Percentiles rank a stretch among this genome's conserved stretches.
Conservation (phyloP, 2,329 filamentous ascomycete species). For the Diaporthe humulicola region DNA sequence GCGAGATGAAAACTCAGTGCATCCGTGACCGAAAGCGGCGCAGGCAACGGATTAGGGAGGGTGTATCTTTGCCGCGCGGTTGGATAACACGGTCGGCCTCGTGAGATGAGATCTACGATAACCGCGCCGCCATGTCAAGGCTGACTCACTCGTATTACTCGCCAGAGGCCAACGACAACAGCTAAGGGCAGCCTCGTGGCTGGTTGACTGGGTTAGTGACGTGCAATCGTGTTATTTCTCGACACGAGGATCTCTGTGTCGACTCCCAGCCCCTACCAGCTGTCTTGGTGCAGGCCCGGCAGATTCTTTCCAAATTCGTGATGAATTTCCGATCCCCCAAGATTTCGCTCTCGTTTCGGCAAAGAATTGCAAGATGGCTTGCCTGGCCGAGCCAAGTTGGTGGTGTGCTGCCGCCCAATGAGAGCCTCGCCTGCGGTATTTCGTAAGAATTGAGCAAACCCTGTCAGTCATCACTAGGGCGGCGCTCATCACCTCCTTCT, state of each 20-base stretch:
- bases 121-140: slow-evolving; percentile 27
- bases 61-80: slow-evolving; percentile 30
- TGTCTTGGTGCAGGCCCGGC: neutral
- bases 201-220: neutral
- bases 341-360: slow-evolving; percentile 11
- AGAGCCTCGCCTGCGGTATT: slow-evolving; percentile 7
- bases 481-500: slow-evolving; percentile 9
- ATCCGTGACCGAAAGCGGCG: slow-evolving; percentile 28
- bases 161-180: neutral
- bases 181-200: slow-evolving; percentile 19
- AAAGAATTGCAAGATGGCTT: slow-evolving; percentile 21
- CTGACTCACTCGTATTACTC: slow-evolving; percentile 28
- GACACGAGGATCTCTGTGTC: slow-evolving; percentile 9
- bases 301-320: slow-evolving; percentile 15
- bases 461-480: slow-evolving; percentile 16
- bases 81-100: slow-evolving; percentile 4
- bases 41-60: neutral
- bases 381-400: slow-evolving; percentile 10
- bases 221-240: neutral
- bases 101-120: slow-evolving; percentile 23
- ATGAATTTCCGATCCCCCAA: slow-evolving; percentile 14
- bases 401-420: slow-evolving; percentile 29
- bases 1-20: slow-evolving; percentile 12
- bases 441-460: slow-evolving; percentile 30
- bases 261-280: neutral